phyloP scores from a whole-genome alignment of 2,329 filamentous ascomycete genomes.

The Meredithiella fracta region DNA sequence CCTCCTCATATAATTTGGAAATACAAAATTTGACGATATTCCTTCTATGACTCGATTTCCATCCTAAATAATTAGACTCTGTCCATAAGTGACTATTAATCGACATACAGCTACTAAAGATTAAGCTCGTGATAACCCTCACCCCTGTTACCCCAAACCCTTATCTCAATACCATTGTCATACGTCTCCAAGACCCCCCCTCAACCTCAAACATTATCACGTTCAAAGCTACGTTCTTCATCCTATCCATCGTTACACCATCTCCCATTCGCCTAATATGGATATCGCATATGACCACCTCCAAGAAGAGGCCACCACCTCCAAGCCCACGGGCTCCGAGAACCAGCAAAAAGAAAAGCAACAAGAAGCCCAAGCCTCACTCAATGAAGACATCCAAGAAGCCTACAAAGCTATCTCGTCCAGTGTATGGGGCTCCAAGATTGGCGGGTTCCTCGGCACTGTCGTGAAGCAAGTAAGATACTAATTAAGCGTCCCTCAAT shows the following conservation, averaged over 20 bases:
- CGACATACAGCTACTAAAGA: too few species aligned
- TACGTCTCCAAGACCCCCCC: too few species aligned
- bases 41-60: too few species aligned
- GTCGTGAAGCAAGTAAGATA: constrained; percentile 73
- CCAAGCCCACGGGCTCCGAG: constrained; percentile 28
- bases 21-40: too few species aligned
- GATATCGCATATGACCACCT: constrained; percentile 97
- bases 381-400: constrained; percentile 84
- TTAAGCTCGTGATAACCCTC: too few species aligned
- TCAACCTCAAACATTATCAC: too few species aligned
- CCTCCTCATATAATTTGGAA: too few species aligned
- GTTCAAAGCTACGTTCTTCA: too few species aligned
- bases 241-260: not conserved
- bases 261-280: constrained; percentile 36
- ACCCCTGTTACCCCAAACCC: too few species aligned
- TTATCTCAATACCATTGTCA: too few species aligned
- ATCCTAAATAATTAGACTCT: too few species aligned
- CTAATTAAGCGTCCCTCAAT: not conserved
- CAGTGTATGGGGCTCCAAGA: constrained; percentile 76
- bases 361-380: constrained; percentile 30
- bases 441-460: constrained; percentile 77
- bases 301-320: constrained; percentile 59
- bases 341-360: constrained; percentile 20
- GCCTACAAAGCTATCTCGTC: constrained; percentile 86
- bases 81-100: too few species aligned